Conservation (phyloP, 2,329 filamentous ascomycete species). For the Phaeosphaeriaceae sp. region DNA sequence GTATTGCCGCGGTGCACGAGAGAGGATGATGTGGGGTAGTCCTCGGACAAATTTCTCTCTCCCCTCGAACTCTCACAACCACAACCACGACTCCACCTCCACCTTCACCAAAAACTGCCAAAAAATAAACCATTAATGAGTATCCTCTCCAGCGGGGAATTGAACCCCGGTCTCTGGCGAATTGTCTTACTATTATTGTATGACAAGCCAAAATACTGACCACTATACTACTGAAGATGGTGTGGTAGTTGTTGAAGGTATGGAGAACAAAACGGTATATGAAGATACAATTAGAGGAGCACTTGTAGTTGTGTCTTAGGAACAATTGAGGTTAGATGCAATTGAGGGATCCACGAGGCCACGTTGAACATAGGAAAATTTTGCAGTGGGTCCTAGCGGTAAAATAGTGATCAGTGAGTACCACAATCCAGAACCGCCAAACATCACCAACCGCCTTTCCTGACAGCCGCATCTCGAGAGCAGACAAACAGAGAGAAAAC, state of each 20-base stretch:
- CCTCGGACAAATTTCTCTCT: neutral
- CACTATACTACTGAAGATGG: slow-evolving; percentile 12
- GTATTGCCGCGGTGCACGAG: slow-evolving; percentile 13
- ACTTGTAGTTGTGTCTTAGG: neutral
- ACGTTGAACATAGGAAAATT: neutral
- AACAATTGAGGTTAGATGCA: too few relatives aligned
- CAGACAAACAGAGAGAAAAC: neutral
- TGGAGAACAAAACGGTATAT: neutral
- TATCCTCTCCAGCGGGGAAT: slow-evolving; percentile 9
- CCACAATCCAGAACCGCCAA: neutral
- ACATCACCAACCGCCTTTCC: neutral
- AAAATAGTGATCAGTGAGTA: neutral
- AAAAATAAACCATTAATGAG: neutral
- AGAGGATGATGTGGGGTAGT: slow-evolving; percentile 16
- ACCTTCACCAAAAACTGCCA: neutral
- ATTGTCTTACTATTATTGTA: neutral
- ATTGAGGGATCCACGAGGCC: too few relatives aligned
- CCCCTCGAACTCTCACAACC: neutral
- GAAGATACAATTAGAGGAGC: neutral
- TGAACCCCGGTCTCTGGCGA: slow-evolving; percentile 12
- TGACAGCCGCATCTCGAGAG: too few relatives aligned
- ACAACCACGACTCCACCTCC: neutral
- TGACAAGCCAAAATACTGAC: slow-evolving; percentile 13
- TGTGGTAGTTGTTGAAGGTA: neutral
- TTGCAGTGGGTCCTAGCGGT: neutral